Base-by-base conservation (phyloP, 2,329 filamentous ascomycete genomes). In the Dactylellina sp. region DNA sequence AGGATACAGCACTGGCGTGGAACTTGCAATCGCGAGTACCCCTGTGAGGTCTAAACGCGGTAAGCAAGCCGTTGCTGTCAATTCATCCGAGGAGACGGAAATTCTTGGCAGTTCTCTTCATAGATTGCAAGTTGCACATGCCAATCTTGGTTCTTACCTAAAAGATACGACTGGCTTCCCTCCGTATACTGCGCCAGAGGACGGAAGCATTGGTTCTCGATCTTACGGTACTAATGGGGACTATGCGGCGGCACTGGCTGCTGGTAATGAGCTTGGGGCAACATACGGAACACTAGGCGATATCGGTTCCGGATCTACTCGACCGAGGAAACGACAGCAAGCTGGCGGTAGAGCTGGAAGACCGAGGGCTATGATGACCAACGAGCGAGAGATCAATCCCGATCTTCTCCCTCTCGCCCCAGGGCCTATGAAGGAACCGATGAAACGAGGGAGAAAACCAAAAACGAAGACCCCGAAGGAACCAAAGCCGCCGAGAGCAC, bases 171-270 rank as follows among this genome's bases (percentile, higher is more conserved):
- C 55, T 56, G 55, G 61, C 24, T 70, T 70, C 28, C 55, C 64
- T 39, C 64, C 64, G 64, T 70, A 70, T 61, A 61, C 64, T 61
- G 25, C 55, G 52, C 64, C 55, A 39, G 64, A 70, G 46, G 28
- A 39, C 32, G 59, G 59, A 56, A 62, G 40, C 24, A 18, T 63
- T 52, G 37, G 59, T 12, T n/a, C n/a, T n/a, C n/a, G n/a, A n/a
- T n/a, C n/a, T n/a, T n/a, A n/a, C n/a, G n/a, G n/a, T n/a, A n/a
- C n/a, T n/a, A n/a, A n/a, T n/a, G n/a, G n/a, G n/a, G 56, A 56
- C n/a, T 44, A 71, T 20, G 59, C 66, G 35, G 66, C 66, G 2
- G 66, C 24, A 28, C 61, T 56, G 2, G 59, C 66, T n/a, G 40
- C 24, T 16, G 44, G 57, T n/a, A 71, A 71, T 44, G 42, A 71